These are phyloP conservation scores for Gaultheria prostrata DNA, from an alignment of 148 eudicot genomes.

Conservation along the genomic window DNA sequence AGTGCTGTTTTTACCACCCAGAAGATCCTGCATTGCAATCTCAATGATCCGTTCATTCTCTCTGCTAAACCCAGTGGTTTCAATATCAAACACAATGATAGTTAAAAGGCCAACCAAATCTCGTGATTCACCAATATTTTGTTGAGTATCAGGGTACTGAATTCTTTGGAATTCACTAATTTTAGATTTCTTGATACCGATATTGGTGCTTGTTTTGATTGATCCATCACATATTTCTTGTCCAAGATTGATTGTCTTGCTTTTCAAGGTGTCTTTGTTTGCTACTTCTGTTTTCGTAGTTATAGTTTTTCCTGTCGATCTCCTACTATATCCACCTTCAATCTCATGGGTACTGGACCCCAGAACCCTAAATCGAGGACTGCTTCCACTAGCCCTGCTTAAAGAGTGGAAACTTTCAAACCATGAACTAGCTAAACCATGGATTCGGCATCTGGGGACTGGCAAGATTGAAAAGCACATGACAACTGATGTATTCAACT, in stretches of 20 bases:
- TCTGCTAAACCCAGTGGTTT: conserved; percentile 76
- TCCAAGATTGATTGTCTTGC: conserved; percentile 36
- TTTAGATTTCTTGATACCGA: conserved; percentile 33
- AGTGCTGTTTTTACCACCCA: conserved; percentile 82
- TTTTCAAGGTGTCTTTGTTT: conserved; percentile 31
- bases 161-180: conserved; percentile 31
- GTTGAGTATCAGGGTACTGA: conserved; percentile 39
- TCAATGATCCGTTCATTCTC: conserved; percentile 60
- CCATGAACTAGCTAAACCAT: conserved; percentile 56
- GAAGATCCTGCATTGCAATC: conserved; percentile 74
- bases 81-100: conserved; percentile 70
- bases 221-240: conserved; percentile 42
- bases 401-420: conserved; percentile 35
- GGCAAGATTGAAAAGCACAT: conserved; percentile 68
- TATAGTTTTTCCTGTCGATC: conserved; percentile 54
- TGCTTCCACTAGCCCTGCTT: conserved; percentile 29
- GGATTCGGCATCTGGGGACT: conserved; percentile 55
- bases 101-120: conserved; percentile 51
- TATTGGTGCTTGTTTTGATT: conserved; percentile 24
- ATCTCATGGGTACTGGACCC: conserved; percentile 39
- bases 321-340: conserved; percentile 46
- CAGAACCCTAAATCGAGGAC: conserved; percentile 35
- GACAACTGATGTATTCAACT: conserved; percentile 54
- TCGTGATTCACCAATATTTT: conserved; percentile 39
- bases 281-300: conserved; percentile 43